Evolutionary conservation across 1,284 basidiomycete species (phyloP).

Genomic region (Austroboletus niveus): DNA sequence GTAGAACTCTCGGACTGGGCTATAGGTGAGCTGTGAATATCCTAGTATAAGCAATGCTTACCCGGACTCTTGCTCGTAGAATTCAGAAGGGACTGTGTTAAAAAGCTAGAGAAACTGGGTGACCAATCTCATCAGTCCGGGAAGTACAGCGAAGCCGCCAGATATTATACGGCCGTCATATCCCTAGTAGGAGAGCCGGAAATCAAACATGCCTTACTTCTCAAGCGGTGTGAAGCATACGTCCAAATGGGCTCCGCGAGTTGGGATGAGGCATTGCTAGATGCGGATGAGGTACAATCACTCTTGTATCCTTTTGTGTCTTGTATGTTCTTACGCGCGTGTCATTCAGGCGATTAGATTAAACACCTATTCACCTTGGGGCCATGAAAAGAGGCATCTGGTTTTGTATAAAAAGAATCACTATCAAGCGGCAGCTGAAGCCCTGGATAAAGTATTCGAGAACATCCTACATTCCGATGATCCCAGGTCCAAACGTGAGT

Average conservation of each 20-base stretch:
- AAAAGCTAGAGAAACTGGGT: conserved; percentile 1
- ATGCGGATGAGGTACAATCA: conserved; percentile 3
- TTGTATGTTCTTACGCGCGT: not conserved
- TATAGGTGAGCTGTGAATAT: not conserved
- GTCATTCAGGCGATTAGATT: conserved; percentile 2
- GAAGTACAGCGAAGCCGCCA: not conserved
- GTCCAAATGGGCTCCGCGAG: not conserved
- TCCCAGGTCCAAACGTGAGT: not conserved
- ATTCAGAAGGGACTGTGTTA: not conserved
- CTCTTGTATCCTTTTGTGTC: not conserved
- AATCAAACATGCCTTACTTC: not conserved
- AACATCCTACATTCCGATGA: not conserved
- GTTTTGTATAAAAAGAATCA: not conserved
- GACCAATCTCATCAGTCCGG: not conserved
- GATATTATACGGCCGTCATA: conserved; percentile 2
- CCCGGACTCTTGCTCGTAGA: not conserved
- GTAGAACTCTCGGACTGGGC: conserved; percentile 4
- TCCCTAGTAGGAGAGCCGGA: conserved; percentile 1
- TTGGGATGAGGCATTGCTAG: not conserved
- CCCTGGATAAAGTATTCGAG: conserved; percentile 1
- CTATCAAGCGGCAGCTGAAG: conserved; percentile 5
- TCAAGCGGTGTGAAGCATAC: conserved; percentile 4
- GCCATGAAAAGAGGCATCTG: not conserved
- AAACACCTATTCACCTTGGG: conserved; percentile 1
- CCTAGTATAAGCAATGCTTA: not conserved